phyloP scores from a whole-genome alignment of 148 eudicot genomes.

The Euryodendron excelsum region DNA sequence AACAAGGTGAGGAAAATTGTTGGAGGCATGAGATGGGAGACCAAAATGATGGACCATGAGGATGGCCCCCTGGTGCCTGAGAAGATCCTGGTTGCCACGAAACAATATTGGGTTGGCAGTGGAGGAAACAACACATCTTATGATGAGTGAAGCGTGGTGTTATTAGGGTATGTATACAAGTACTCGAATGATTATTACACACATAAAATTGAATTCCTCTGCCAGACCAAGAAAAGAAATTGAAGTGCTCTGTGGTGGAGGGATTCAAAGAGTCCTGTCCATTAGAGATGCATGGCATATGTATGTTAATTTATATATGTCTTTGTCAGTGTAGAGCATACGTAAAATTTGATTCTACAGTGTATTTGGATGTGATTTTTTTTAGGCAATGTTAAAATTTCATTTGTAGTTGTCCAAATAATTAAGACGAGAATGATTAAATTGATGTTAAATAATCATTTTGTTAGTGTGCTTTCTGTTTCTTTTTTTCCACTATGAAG shows the following conservation, averaged over 20 bases:
- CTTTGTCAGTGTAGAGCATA: not conserved
- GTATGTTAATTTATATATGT: not conserved
- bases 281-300: no score
- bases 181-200: not conserved
- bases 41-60: conserved; percentile 75
- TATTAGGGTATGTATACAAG: not conserved
- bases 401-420: not conserved
- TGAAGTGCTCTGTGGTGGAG: not conserved
- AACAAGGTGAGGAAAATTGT: conserved; percentile 63
- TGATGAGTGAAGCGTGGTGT: not conserved
- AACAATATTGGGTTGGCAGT: conserved; percentile 66
- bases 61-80: conserved; percentile 87
- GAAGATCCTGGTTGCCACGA: conserved; percentile 58
- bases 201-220: no score
- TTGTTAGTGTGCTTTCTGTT: not conserved
- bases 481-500: not conserved
- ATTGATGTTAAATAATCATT: not conserved
- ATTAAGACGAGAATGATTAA: not conserved
- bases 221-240: not conserved
- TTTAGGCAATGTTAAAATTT: not conserved
- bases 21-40: conserved; percentile 81
- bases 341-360: not conserved
- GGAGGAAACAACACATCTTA: conserved; percentile 35
- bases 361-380: not conserved
- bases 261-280: not conserved